A percentile compares a stretch with the other conserved stretches of the same genome.
Evolutionary conservation across 495 filamentous ascomycete genomes (phyloP).

Genomic region (Podospora sp.): DNA sequence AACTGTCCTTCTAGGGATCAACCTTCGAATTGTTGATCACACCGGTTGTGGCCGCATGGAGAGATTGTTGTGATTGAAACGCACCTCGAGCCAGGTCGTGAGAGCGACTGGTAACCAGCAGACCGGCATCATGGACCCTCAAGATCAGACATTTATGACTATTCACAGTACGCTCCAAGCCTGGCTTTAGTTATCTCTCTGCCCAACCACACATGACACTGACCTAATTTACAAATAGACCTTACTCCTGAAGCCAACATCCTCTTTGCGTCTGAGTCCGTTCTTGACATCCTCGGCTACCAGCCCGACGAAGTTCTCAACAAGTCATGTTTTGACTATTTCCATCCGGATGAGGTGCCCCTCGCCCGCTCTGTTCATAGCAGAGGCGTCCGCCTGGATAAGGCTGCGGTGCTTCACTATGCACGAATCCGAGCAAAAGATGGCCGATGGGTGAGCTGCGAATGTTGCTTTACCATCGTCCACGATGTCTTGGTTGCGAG

Average conservation of each 20-base stretch:
- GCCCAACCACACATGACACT: not conserved
- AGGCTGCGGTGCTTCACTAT: conserved; percentile 83
- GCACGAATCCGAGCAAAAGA: conserved; percentile 68
- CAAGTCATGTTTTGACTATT: conserved; percentile 83
- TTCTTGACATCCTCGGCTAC: conserved; percentile 81
- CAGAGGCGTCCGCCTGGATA: conserved; percentile 75
- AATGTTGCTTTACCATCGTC: conserved; percentile 88
- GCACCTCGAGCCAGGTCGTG: conserved; percentile 38
- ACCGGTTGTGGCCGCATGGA: conserved; percentile 32
- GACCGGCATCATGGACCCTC: conserved; percentile 61
- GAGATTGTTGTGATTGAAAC: conserved; percentile 35
- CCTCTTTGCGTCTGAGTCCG: conserved; percentile 81
- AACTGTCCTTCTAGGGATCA: conserved; percentile 22
- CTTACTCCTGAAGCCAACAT: conserved; percentile 75
- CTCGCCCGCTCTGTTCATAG: conserved; percentile 74
- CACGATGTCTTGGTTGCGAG: conserved; percentile 86
- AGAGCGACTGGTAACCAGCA: conserved; percentile 39
- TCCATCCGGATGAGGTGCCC: conserved; percentile 79
- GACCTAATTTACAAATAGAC: conserved; percentile 49
- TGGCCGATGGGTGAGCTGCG: conserved; percentile 78
- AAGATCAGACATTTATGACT: conserved; percentile 85
- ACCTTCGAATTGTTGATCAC: conserved; percentile 12
- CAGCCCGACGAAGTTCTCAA: conserved; percentile 73
- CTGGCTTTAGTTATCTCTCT: conserved; percentile 11
- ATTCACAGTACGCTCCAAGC: conserved; percentile 72